Evolutionary conservation across 257 asterid species (phyloP).

Genomic region (Echium plantagineum): DNA sequence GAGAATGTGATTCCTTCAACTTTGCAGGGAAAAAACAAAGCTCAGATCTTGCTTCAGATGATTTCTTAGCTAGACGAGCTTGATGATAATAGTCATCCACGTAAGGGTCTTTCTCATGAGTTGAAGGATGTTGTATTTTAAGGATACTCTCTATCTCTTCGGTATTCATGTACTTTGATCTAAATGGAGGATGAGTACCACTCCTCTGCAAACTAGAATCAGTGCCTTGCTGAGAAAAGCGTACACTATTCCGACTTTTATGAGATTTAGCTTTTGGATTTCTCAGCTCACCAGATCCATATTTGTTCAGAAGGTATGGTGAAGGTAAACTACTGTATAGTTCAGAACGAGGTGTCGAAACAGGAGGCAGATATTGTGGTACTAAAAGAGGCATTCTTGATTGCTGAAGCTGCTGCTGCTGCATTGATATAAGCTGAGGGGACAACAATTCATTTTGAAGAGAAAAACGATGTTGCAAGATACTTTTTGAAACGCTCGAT

Average conservation of each 20-base stretch:
- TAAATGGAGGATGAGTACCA: conserved; percentile 50
- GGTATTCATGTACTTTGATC: conserved; percentile 78
- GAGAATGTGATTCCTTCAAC: conserved; percentile 53
- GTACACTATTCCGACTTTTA: conserved; percentile 52
- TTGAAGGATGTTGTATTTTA: conserved; percentile 74
- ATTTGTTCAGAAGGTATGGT: conserved; percentile 49
- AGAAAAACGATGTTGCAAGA: conserved; percentile 43
- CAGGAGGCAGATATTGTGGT: conserved; percentile 46
- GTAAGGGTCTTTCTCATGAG: conserved; percentile 71
- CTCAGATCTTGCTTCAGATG: conserved; percentile 45
- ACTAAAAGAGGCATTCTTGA: conserved; percentile 48
- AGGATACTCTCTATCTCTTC: conserved; percentile 82
- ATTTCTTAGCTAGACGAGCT: conserved; percentile 76
- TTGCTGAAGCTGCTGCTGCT: conserved; percentile 47
- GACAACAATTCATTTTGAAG: conserved; percentile 59
- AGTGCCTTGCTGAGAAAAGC: conserved; percentile 59
- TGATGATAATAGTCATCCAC: conserved; percentile 80
- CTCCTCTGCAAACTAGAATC: conserved; percentile 54
- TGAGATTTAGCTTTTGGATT: conserved; percentile 47
- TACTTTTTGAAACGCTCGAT: conserved; percentile 35
- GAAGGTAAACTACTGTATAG: conserved; percentile 55
- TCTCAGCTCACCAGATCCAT: conserved; percentile 39
- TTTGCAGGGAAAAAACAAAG: conserved; percentile 57
- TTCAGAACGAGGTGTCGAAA: conserved; percentile 49
- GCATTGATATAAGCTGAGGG: conserved; percentile 39